Evolutionary conservation across 106 monocot genomes (phyloP), one percentile per base, ranked within the genome.

Genomic region (Dendrobium huoshanense): DNA sequence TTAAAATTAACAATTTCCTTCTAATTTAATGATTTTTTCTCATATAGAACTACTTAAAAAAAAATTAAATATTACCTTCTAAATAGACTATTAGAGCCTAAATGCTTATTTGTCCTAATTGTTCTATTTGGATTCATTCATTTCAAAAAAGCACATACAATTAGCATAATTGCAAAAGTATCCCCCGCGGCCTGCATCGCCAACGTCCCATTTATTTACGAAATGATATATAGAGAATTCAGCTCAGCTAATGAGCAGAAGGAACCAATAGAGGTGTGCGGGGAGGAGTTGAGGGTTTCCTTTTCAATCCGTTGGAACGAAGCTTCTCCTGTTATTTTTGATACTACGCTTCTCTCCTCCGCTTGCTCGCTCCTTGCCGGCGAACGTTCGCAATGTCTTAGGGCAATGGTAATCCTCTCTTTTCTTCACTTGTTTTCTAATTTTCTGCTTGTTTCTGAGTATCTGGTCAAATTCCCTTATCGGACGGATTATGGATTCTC

Each of bases 261-360:
- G 24, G 22, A 25, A 24, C 24, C n/a, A 64, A 22, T 22, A 25
- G 25, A 25, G 64, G 64, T 5, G 25, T 25, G 22, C 64, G 24
- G 64, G 64, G 5, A 64, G 24, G 51, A 51, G 51, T 51, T 51
- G 64, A 64, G 64, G 64, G 64, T 64, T 64, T 64, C 64, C 72
- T 72, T 72, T 72, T 37, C 37, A 33, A 72, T 72, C 72, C 33
- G 72, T 72, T 72, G 72, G 72, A 72, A 27, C 33, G 33, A 72
- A 72, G 72, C 33, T 72, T 72, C 64, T 64, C 24, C 72, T 72
- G 72, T 72, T 72, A 72, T 72, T 72, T 72, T 72, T 72, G 15
- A 72, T 40, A 72, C 72, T 72, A 72, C 11, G 37, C 0, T 29
- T 72, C 33, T 40, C 72, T 72, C 16, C 72, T 72, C 72, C 1